Evolutionary conservation across 345 rosid species (phyloP), one percentile per base, ranked within the genome.

Genomic region (Diplotaxis tenuifolia): DNA sequence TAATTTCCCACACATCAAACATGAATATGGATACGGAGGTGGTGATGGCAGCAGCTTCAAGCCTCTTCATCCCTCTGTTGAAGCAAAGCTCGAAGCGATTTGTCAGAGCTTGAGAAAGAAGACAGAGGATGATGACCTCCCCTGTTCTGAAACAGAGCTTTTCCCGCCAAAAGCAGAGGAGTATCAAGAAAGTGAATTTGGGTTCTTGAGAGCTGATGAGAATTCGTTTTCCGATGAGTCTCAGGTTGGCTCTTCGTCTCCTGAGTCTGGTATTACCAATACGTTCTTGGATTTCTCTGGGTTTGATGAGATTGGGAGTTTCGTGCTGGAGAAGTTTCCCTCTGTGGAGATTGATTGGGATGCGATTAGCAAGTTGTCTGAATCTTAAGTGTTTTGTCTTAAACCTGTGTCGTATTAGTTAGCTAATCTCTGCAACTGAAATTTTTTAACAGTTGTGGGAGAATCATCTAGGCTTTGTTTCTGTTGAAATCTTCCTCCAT

Each of bases 311-410:
- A 69, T 57, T 6, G 88, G 79, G 23, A 72, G 62, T 75, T 84
- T 88, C 10, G 77, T 79, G 22, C 71, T 88, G 83, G 89, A 86
- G 73, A 93, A 88, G 80, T 85, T 1, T 63, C 98, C 95, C 10
- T 93, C 96, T 0, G 84, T 84, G 77, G 96, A 93, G 84, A 93
- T 93, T 29, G 98, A 93, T 64, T 90, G 96, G 96, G 93, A 86
- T 70, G 90, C 90, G 1, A 86, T 88, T 34, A 76, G 80, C 38
- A 82, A 82, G 70, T 78, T 75, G 70, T 83, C 83, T 19, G 86
- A 82, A 68, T 77, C 68, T 63, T 79, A 21, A 40, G 23, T 53
- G 36, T 40, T 42, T 34, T 21, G 28, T 21, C 38, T 68, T 20
- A 18, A 12, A 12, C 36, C 56, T 21, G 80, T 67, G 34, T 74